Conservation (phyloP, 345 rosid genomes). For the Bruguiera gymnorhiza region DNA sequence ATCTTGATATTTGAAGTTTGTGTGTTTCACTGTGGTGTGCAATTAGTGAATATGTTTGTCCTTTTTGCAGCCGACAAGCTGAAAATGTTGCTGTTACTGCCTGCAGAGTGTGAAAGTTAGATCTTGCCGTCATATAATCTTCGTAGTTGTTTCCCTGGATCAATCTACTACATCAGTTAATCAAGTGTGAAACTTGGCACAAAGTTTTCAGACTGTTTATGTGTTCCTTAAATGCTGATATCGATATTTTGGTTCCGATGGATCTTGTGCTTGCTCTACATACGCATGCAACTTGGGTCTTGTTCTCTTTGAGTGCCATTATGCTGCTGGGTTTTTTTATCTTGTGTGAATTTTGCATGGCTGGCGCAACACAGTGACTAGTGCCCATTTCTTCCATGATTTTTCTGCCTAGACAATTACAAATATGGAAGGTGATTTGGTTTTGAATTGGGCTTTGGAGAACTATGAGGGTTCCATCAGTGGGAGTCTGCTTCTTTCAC, state of each 20-base stretch:
- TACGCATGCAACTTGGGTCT: slow-evolving; percentile 39
- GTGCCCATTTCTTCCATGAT: slow-evolving; percentile 12
- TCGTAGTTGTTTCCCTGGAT: slow-evolving; percentile 37
- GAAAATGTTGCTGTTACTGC: slow-evolving; percentile 25
- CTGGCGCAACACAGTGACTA: slow-evolving; percentile 24
- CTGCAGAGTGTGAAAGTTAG: slow-evolving; percentile 30
- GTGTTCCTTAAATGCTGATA: slow-evolving; percentile 43
- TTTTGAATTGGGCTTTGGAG: slow-evolving; percentile 35
- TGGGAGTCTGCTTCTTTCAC: slow-evolving; percentile 28
- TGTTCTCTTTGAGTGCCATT: slow-evolving; percentile 37
- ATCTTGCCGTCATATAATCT: slow-evolving; percentile 22
- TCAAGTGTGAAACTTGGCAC: slow-evolving; percentile 41
- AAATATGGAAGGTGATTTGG: slow-evolving; percentile 18
- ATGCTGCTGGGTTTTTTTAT: slow-evolving; percentile 33
- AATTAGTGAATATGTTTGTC: slow-evolving; percentile 1
- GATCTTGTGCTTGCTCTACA: slow-evolving; percentile 47
- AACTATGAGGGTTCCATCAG: slow-evolving; percentile 21
- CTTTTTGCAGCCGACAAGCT: slow-evolving; percentile 27
- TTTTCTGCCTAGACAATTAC: slow-evolving; percentile 18
- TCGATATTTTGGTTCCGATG: slow-evolving; percentile 39
- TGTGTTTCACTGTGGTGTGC: slow-evolving; percentile 8
- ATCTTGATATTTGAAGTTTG: slow-evolving; percentile 8
- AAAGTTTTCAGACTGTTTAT: slow-evolving; percentile 31
- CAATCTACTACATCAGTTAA: slow-evolving; percentile 32
- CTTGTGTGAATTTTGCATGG: slow-evolving; percentile 19